A percentile compares a stretch with the other conserved stretches of the same genome.
Conservation (phyloP, 345 rosid genomes). For the Lepidium didymum region DNA sequence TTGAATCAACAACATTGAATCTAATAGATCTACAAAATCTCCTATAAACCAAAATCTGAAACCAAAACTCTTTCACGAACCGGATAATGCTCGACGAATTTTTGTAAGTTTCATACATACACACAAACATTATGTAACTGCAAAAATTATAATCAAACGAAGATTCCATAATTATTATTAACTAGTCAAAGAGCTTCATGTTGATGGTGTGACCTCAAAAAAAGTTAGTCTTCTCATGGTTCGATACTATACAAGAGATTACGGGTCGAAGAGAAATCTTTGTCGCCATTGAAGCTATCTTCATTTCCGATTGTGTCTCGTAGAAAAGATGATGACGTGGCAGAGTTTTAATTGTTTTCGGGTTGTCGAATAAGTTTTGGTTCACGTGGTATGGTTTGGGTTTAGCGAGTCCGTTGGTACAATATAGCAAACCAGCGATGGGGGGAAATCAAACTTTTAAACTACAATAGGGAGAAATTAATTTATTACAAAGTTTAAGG, state of each 20-base stretch:
- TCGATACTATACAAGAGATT: neutral
- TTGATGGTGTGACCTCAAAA: slow-evolving; percentile 25
- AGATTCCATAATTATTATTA: slow-evolving; percentile 8
- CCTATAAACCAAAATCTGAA: neutral
- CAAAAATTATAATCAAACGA: slow-evolving; percentile 18
- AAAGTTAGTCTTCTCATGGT: slow-evolving; percentile 23
- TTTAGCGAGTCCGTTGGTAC: too few species aligned
- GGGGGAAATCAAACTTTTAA: too few species aligned
- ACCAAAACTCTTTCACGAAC: neutral
- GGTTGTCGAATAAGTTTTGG: too few species aligned
- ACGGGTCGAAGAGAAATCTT: too few species aligned
- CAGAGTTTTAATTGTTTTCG: too few species aligned
- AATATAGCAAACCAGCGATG: too few species aligned
- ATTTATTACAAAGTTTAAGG: too few species aligned
- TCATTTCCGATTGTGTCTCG: too few species aligned
- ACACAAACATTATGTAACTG: neutral
- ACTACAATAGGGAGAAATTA: too few species aligned
- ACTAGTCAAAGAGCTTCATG: slow-evolving; percentile 21
- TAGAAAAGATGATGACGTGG: too few species aligned
- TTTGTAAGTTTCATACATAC: neutral
- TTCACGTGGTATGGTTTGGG: too few species aligned
- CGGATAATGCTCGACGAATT: neutral
- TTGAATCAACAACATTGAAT: neutral
- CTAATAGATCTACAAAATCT: neutral
- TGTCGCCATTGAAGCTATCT: too few species aligned